Evolutionary conservation across 495 filamentous ascomycete species (phyloP).

Genomic region (Achaetomiella virescens): DNA sequence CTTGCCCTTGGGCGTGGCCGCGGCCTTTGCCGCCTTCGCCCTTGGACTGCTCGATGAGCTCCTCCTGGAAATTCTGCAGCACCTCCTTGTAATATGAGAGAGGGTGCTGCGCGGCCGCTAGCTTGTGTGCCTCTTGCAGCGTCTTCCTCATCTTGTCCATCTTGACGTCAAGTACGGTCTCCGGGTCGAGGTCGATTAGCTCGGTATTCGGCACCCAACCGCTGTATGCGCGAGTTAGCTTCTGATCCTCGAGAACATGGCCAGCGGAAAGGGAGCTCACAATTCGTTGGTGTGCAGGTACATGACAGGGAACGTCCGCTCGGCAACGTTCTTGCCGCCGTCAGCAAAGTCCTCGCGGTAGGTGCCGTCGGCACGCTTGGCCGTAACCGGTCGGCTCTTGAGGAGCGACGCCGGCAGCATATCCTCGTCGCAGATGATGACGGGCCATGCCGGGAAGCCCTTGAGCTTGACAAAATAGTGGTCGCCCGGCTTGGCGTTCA

Average conservation of each 20-base stretch:
- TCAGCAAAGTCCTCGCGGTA: slow-evolving; percentile 79
- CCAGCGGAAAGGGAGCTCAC: slow-evolving; percentile 49
- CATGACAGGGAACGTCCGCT: slow-evolving; percentile 88
- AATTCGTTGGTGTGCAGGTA: slow-evolving; percentile 92
- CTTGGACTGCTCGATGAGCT: slow-evolving; percentile 51
- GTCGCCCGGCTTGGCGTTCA: slow-evolving; percentile 77
- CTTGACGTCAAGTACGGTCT: slow-evolving; percentile 56
- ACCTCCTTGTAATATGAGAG: slow-evolving; percentile 72
- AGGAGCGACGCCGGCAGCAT: slow-evolving; percentile 74
- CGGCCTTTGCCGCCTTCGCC: slow-evolving; percentile 57
- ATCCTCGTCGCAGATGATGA: slow-evolving; percentile 83
- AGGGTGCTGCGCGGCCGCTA: slow-evolving; percentile 65
- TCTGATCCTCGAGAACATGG: neutral
- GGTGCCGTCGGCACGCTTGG: slow-evolving; percentile 68
- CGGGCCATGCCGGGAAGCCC: slow-evolving; percentile 85
- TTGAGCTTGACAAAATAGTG: slow-evolving; percentile 82
- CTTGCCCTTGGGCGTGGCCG: slow-evolving; percentile 59
- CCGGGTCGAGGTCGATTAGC: slow-evolving; percentile 64
- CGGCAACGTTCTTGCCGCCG: slow-evolving; percentile 71
- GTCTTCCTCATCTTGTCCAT: slow-evolving; percentile 69
- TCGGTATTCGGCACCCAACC: slow-evolving; percentile 79
- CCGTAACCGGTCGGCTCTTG: slow-evolving; percentile 70
- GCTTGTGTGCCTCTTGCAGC: slow-evolving; percentile 62
- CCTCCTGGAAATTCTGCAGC: slow-evolving; percentile 59
- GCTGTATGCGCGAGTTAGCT: slow-evolving; percentile 43